Evolutionary conservation across 495 filamentous ascomycete genomes (phyloP).

Genomic region (Daldinia childiae): DNA sequence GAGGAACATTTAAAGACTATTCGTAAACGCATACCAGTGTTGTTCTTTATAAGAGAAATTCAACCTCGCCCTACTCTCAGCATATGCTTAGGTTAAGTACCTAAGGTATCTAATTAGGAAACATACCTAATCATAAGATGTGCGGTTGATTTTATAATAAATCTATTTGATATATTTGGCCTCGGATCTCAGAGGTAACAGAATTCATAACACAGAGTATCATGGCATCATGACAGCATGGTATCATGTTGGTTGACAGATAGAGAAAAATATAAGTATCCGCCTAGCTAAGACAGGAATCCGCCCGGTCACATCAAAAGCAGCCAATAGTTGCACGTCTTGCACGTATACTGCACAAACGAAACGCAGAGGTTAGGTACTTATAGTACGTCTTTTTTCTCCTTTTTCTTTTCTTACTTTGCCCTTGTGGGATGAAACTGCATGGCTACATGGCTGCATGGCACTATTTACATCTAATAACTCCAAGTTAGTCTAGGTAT

Average conservation of each 20-base stretch:
- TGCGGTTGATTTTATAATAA: too few species aligned
- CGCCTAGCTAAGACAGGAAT: slow-evolving; percentile 15
- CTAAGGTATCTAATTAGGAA: background rate
- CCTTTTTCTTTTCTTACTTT: too few species aligned
- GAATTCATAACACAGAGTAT: too few species aligned
- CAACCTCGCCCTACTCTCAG: background rate
- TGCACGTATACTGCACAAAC: background rate
- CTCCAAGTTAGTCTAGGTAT: too few species aligned
- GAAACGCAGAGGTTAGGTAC: background rate
- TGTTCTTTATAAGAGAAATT: background rate
- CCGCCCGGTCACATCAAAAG: slow-evolving; percentile 3
- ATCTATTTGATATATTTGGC: too few species aligned
- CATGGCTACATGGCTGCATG: too few species aligned
- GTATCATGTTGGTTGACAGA: background rate
- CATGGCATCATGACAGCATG: too few species aligned
- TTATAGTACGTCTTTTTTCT: too few species aligned
- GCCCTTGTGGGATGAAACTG: too few species aligned
- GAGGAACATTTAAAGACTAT: background rate
- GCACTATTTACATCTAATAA: too few species aligned
- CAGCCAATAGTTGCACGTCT: background rate
- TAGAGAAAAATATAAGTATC: background rate
- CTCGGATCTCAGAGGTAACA: too few species aligned
- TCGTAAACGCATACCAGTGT: background rate
- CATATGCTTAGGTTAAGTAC: background rate
- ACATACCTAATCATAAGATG: too few species aligned